Percentiles rank a stretch among this genome's conserved stretches.
Evolutionary conservation across 2,329 filamentous ascomycete genomes (phyloP).

Genomic region (Aspergillus ochraceus): DNA sequence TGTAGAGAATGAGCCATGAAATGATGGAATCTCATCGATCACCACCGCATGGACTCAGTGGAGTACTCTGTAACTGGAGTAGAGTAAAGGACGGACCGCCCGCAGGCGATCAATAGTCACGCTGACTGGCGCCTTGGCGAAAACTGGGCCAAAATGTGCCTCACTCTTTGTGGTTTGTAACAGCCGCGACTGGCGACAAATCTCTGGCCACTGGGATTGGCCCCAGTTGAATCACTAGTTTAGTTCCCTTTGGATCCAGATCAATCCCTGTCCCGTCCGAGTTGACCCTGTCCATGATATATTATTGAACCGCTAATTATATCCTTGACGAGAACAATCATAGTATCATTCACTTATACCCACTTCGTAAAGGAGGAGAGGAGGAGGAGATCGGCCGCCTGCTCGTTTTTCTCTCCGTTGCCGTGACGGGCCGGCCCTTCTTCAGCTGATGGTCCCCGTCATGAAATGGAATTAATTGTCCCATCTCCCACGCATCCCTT

Average conservation of each 20-base stretch:
- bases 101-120: conserved; percentile 16
- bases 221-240: neutral
- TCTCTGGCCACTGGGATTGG: neutral
- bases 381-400: neutral
- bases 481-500: neutral
- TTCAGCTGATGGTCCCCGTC: conserved; percentile 5
- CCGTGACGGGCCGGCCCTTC: conserved; percentile 18
- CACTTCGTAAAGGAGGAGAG: neutral
- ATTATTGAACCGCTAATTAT: too few species aligned
- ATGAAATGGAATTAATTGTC: neutral
- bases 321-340: too few species aligned
- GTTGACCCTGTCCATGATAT: too few species aligned
- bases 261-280: too few species aligned
- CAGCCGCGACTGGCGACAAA: conserved; percentile 27
- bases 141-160: neutral
- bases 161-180: conserved; percentile 6
- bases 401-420: conserved; percentile 4
- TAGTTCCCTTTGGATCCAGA: neutral
- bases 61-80: neutral
- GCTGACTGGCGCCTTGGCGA: conserved; percentile 8
- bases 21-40: too few species aligned
- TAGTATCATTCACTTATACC: too few species aligned
- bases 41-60: too few species aligned
- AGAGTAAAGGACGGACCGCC: conserved; percentile 22
- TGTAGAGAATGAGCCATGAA: too few species aligned